phyloP scores from a whole-genome alignment of 768 basidiomycete species.

The Mycena belliarum region DNA sequence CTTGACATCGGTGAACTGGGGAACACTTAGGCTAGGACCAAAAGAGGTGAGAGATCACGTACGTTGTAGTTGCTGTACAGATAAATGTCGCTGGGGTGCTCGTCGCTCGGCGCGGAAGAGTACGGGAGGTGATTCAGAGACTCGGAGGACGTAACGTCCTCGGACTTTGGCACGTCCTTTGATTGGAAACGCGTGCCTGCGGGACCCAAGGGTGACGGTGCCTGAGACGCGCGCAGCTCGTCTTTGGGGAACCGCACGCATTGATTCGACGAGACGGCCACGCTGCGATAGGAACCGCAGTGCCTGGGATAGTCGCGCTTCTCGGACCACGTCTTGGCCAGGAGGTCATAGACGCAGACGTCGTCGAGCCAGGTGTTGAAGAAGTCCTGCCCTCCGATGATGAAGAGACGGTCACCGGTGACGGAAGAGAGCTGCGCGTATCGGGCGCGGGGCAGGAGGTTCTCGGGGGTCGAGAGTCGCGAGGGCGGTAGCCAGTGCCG shows the following conservation, averaged over 20 bases:
- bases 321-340: slow-evolving; percentile 73
- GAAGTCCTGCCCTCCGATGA: slow-evolving; percentile 95
- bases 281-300: slow-evolving; percentile 94
- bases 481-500: slow-evolving; percentile 68
- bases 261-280: slow-evolving; percentile 75
- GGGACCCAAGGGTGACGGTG: slow-evolving; percentile 48
- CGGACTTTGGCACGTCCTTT: slow-evolving; percentile 40
- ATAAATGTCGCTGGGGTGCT: slow-evolving; percentile 83
- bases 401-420: slow-evolving; percentile 78
- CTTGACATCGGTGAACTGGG: slow-evolving; percentile 89
- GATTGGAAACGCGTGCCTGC: slow-evolving; percentile 61
- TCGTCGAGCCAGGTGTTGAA: slow-evolving; percentile 94
- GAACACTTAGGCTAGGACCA: slow-evolving; percentile 10
- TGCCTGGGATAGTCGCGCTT: slow-evolving; percentile 84
- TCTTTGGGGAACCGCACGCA: slow-evolving; percentile 71
- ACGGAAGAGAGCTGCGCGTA: slow-evolving; percentile 95
- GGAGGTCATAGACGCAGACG: slow-evolving; percentile 85
- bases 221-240: slow-evolving; percentile 46
- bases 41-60: slow-evolving; percentile 28
- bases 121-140: slow-evolving; percentile 74
- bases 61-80: slow-evolving; percentile 97
- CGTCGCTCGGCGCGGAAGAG: slow-evolving; percentile 67
- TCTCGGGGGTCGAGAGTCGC: slow-evolving; percentile 41
- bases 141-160: slow-evolving; percentile 59
- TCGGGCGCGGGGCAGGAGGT: slow-evolving; percentile 74